These are phyloP conservation scores for Nemania diffusa DNA, from an alignment of 2,329 filamentous ascomycete genomes.

Conservation along the genomic window DNA sequence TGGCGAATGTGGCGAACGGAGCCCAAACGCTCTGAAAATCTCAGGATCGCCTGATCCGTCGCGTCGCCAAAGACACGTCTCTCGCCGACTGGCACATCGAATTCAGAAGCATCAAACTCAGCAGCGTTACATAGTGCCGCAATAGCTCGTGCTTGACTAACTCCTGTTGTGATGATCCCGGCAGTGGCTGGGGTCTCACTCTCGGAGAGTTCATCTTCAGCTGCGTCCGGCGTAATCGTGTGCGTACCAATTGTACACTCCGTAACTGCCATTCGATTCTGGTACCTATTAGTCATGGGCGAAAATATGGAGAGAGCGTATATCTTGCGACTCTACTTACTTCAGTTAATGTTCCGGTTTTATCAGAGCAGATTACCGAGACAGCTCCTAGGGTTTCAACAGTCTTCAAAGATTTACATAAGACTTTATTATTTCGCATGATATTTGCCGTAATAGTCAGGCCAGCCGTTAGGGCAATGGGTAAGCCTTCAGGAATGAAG, in stretches of 20 bases:
- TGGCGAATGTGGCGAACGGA: slow-evolving; percentile 68
- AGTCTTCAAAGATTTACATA: slow-evolving; percentile 83
- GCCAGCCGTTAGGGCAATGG: slow-evolving; percentile 75
- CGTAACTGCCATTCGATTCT: slow-evolving; percentile 79
- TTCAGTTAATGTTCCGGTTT: slow-evolving; percentile 76
- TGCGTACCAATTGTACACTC: slow-evolving; percentile 69
- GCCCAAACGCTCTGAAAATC: slow-evolving; percentile 74
- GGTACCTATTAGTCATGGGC: neutral
- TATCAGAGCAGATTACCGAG: slow-evolving; percentile 79
- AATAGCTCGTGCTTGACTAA: slow-evolving; percentile 69
- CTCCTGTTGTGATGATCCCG: slow-evolving; percentile 52
- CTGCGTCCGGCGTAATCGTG: slow-evolving; percentile 61
- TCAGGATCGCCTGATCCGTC: slow-evolving; percentile 78
- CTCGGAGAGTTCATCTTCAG: slow-evolving; percentile 55
- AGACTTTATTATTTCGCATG: slow-evolving; percentile 79
- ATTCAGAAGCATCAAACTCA: slow-evolving; percentile 75
- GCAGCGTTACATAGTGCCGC: slow-evolving; percentile 78
- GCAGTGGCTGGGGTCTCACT: slow-evolving; percentile 42
- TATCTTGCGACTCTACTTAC: slow-evolving; percentile 45
- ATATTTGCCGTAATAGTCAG: slow-evolving; percentile 80
- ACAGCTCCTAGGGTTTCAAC: slow-evolving; percentile 80
- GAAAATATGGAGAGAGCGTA: too few species aligned
- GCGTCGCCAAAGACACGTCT: slow-evolving; percentile 78
- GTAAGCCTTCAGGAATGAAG: slow-evolving; percentile 79
- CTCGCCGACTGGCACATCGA: slow-evolving; percentile 61